Evolutionary conservation across 768 basidiomycete genomes (phyloP).

Genomic region (Asterophora parasitica): DNA sequence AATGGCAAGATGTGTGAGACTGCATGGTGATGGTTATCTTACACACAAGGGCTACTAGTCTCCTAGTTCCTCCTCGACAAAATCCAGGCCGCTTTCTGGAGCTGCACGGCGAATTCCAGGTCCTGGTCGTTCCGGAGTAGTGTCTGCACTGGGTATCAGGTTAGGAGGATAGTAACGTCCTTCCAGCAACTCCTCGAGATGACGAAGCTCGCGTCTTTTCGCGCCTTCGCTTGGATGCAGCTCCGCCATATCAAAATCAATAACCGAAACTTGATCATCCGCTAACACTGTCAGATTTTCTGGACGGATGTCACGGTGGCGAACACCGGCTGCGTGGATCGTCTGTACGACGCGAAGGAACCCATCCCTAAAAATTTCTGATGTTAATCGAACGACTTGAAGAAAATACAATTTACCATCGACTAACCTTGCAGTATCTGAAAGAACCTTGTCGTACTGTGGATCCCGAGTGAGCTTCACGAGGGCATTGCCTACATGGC

Average conservation of each 20-base stretch:
- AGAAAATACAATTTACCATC: too few species aligned
- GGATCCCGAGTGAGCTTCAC: too few species aligned
- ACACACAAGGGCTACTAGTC: too few species aligned
- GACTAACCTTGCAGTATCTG: too few species aligned
- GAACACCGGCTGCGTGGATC: conserved; percentile 8
- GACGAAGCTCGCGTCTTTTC: conserved; percentile 3
- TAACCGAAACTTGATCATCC: neutral
- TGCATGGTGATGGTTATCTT: too few species aligned
- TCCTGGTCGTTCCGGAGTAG: too few species aligned
- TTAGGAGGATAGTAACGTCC: neutral
- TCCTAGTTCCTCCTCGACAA: too few species aligned
- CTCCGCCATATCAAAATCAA: conserved; percentile 8
- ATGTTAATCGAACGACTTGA: neutral
- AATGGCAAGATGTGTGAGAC: too few species aligned
- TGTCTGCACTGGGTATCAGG: neutral
- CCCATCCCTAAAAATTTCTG: neutral
- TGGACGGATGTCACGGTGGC: conserved; percentile 1
- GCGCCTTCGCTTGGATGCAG: neutral
- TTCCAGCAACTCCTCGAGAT: neutral
- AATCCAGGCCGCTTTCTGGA: too few species aligned
- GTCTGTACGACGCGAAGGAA: conserved; percentile 3
- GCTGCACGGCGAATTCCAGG: too few species aligned
- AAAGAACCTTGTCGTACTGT: too few species aligned
- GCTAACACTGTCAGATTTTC: neutral
- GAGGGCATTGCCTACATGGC: too few species aligned